phyloP scores from a whole-genome alignment of 768 basidiomycete species.

The Phlebiopsis gigantea region DNA sequence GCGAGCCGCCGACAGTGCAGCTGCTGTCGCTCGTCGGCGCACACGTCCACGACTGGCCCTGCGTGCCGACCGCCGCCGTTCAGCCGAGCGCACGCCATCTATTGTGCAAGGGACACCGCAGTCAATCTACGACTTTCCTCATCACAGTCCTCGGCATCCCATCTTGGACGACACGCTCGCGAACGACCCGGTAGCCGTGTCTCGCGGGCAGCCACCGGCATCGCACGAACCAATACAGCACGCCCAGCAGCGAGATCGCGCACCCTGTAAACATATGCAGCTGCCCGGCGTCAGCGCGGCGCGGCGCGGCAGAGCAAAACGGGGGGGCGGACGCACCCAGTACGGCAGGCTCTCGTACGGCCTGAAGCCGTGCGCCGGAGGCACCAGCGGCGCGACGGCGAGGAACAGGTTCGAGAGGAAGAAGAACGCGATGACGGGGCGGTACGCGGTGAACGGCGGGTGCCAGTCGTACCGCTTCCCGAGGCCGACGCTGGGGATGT shows the following conservation, averaged over 20 bases:
- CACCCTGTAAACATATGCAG: constrained; percentile 26
- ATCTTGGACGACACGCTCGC: constrained; percentile 22
- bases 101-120: too few relatives aligned
- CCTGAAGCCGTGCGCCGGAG: constrained; percentile 45
- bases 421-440: constrained; percentile 44
- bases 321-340: constrained; percentile 62
- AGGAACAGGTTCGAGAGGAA: constrained; percentile 64
- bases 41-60: too few relatives aligned
- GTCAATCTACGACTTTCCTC: constrained; percentile 28
- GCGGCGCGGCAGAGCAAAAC: not conserved
- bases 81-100: too few relatives aligned
- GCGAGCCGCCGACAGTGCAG: too few relatives aligned
- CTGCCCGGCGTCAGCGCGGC: constrained; percentile 9
- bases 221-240: constrained; percentile 29
- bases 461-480: constrained; percentile 47
- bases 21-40: too few relatives aligned
- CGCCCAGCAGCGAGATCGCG: constrained; percentile 21
- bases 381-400: constrained; percentile 55
- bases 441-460: constrained; percentile 60
- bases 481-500: constrained; percentile 31
- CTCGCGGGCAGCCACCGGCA: constrained; percentile 22
- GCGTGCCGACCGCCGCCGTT: too few relatives aligned
- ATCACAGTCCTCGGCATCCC: constrained; percentile 55
- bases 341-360: constrained; percentile 61
- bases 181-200: constrained; percentile 24